Evolutionary conservation across 495 filamentous ascomycete species (phyloP).

Genomic region (Penicillium cataractarum): DNA sequence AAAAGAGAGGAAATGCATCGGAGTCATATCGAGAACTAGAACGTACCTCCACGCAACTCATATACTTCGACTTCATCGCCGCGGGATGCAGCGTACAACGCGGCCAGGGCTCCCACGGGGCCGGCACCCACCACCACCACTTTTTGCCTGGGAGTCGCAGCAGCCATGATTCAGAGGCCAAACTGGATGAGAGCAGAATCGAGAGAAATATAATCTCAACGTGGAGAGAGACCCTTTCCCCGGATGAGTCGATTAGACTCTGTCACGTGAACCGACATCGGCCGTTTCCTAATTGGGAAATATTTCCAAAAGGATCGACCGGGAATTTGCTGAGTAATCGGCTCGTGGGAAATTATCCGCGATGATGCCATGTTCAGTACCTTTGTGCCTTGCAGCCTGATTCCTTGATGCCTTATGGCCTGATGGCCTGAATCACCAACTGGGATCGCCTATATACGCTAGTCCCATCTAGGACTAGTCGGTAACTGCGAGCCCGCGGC

Average conservation of each 20-base stretch:
- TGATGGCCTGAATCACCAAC: not conserved
- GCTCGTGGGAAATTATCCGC: not conserved
- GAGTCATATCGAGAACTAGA: conserved; percentile 8
- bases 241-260: conserved; percentile 10
- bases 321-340: conserved; percentile 11
- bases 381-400: not conserved
- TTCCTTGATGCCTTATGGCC: not conserved
- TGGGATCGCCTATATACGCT: not conserved
- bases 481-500: conserved; percentile 1
- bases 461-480: conserved; percentile 3
- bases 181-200: conserved; percentile 3
- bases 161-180: conserved; percentile 18
- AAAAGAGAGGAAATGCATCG: conserved; percentile 6
- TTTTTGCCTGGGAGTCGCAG: conserved; percentile 56
- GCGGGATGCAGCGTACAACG: conserved; percentile 85
- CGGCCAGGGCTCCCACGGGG: conserved; percentile 89
- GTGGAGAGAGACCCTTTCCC: conserved; percentile 1
- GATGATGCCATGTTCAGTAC: not conserved
- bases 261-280: conserved; percentile 34
- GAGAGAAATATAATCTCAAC: not conserved
- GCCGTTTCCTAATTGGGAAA: conserved; percentile 17
- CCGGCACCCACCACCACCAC: conserved; percentile 87
- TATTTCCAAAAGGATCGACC: conserved; percentile 20
- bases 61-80: conserved; percentile 93
- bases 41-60: conserved; percentile 86